These are phyloP conservation scores for Podospora australis DNA, from an alignment of 495 filamentous ascomycete species.

Conservation along the genomic window DNA sequence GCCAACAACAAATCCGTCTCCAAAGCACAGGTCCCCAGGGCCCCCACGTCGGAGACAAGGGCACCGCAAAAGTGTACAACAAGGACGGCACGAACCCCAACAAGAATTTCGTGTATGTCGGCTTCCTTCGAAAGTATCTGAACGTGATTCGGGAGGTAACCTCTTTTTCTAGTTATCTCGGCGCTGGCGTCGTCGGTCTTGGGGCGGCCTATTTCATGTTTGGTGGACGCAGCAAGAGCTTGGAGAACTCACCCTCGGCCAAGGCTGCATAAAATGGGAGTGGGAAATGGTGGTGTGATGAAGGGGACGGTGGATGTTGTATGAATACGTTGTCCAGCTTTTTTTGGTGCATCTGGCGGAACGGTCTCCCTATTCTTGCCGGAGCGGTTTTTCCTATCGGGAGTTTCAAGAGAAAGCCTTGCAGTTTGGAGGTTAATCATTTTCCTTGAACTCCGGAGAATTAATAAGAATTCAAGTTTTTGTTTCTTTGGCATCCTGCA, in stretches of 20 bases:
- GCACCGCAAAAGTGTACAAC: conserved; percentile 14
- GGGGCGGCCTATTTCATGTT: conserved; percentile 14
- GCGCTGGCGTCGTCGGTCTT: conserved; percentile 8
- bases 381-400: no score
- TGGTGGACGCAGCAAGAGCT: background rate
- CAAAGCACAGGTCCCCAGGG: conserved; percentile 3
- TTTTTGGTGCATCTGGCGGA: no score
- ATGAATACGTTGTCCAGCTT: background rate
- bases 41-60: conserved; percentile 6
- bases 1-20: background rate
- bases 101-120: conserved; percentile 21
- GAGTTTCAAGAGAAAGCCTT: no score
- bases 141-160: background rate
- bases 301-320: background rate
- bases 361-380: no score
- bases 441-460: no score
- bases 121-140: background rate
- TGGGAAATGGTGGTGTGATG: background rate
- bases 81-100: conserved; percentile 22
- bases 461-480: no score
- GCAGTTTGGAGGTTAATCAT: no score
- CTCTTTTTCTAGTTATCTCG: conserved; percentile 5
- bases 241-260: background rate
- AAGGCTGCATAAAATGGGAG: background rate
- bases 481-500: no score